These are phyloP conservation scores for Phyllostachys edulis DNA, from an alignment of 176 grass and related monocot genomes.

Conservation along the genomic window DNA sequence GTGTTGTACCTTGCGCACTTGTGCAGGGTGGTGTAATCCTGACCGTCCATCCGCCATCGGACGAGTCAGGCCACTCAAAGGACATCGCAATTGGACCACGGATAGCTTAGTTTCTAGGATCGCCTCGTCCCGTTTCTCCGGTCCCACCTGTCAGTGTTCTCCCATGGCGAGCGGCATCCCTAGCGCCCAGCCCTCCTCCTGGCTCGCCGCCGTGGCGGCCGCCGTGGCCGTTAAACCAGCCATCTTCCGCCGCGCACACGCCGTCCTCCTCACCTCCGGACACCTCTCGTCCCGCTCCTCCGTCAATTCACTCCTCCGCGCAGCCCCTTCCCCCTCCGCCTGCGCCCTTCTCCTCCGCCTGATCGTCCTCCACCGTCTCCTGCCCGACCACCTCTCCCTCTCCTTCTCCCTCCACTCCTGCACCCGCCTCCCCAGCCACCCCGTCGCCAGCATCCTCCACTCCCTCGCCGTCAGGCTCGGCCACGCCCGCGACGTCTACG, in stretches of 20 bases:
- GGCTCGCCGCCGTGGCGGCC: slow-evolving; percentile 21
- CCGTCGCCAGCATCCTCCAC: slow-evolving; percentile 30
- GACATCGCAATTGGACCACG: background rate
- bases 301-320: slow-evolving; percentile 40
- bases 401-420: slow-evolving; percentile 52
- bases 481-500: slow-evolving; percentile 38
- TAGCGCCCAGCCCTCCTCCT: background rate
- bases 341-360: slow-evolving; percentile 37
- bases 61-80: background rate
- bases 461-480: slow-evolving; percentile 44
- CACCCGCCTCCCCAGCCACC: slow-evolving; percentile 19
- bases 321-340: slow-evolving; percentile 1
- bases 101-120: background rate
- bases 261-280: slow-evolving; percentile 38
- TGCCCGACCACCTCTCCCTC: slow-evolving; percentile 41
- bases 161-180: background rate
- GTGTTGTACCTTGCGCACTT: no score
- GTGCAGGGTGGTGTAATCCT: background rate
- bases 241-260: slow-evolving; percentile 28
- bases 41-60: background rate
- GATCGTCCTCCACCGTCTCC: slow-evolving; percentile 26
- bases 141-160: background rate
- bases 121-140: background rate
- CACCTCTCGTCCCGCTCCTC: slow-evolving; percentile 33
- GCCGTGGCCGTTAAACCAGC: slow-evolving; percentile 6